phyloP scores from a whole-genome alignment of 192 early-diverging fungal genomes.

The Coemansia sp. region DNA sequence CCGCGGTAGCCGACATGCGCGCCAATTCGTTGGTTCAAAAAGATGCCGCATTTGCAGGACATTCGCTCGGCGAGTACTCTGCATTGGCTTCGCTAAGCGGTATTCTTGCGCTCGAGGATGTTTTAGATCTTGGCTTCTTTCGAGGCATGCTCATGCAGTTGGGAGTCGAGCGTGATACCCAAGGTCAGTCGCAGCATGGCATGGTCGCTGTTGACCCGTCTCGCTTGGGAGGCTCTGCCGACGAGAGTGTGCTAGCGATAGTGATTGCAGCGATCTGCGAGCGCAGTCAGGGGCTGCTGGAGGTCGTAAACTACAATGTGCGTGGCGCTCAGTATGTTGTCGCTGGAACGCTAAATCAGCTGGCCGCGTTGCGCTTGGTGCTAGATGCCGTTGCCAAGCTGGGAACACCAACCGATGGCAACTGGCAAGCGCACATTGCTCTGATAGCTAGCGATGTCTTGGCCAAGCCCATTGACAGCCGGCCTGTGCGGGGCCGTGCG shows the following conservation, averaged over 20 bases:
- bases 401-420: slow-evolving; percentile 68
- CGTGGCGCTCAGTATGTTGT: slow-evolving; percentile 94
- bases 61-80: slow-evolving; percentile 93
- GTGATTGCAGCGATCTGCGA: slow-evolving; percentile 79
- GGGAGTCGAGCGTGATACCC: slow-evolving; percentile 77
- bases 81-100: slow-evolving; percentile 81
- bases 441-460: slow-evolving; percentile 69
- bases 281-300: slow-evolving; percentile 70
- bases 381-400: slow-evolving; percentile 79
- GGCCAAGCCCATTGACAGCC: slow-evolving; percentile 61
- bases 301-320: slow-evolving; percentile 96
- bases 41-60: slow-evolving; percentile 86
- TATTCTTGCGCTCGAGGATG: slow-evolving; percentile 75
- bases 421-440: slow-evolving; percentile 77
- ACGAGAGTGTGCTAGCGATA: slow-evolving; percentile 69
- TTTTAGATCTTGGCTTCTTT: slow-evolving; percentile 91
- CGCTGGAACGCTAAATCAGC: slow-evolving; percentile 75
- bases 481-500: slow-evolving; percentile 80
- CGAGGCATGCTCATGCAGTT: slow-evolving; percentile 97
- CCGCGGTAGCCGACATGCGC: slow-evolving; percentile 86
- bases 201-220: slow-evolving; percentile 94
- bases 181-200: slow-evolving; percentile 86
- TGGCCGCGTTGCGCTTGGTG: slow-evolving; percentile 78
- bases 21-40: slow-evolving; percentile 79
- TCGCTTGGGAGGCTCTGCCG: slow-evolving; percentile 72